Evolutionary conservation across 1,139 yeast genomes (phyloP).

Genomic region (Candida albicans): DNA sequence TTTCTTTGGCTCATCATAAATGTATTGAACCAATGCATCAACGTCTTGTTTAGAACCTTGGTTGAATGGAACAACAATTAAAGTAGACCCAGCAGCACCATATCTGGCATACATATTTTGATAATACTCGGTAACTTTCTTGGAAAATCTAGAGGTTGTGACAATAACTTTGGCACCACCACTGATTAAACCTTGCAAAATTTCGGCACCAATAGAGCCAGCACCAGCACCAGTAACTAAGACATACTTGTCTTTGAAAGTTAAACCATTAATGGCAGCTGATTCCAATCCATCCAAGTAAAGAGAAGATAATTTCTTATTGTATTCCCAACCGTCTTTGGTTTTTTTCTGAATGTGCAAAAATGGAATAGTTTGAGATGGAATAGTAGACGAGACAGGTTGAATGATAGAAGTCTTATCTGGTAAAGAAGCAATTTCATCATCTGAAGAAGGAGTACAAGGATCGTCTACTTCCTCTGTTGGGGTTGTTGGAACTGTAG

Average conservation of each 20-base stretch:
- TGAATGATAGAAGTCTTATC: slow-evolving; percentile 66
- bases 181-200: slow-evolving; percentile 88
- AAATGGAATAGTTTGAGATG: slow-evolving; percentile 91
- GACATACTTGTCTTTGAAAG: slow-evolving; percentile 86
- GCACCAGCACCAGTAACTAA: slow-evolving; percentile 98
- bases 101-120: slow-evolving; percentile 89
- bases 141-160: slow-evolving; percentile 93
- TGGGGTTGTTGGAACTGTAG: slow-evolving; percentile 39
- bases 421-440: slow-evolving; percentile 82
- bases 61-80: slow-evolving; percentile 96
- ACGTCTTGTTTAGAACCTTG: slow-evolving; percentile 97
- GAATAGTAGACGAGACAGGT: slow-evolving; percentile 72
- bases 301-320: slow-evolving; percentile 69
- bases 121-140: slow-evolving; percentile 91
- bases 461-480: slow-evolving; percentile 53
- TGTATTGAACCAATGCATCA: slow-evolving; percentile 78
- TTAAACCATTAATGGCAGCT: slow-evolving; percentile 90
- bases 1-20: slow-evolving; percentile 76
- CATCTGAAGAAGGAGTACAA: slow-evolving; percentile 43
- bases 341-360: slow-evolving; percentile 82
- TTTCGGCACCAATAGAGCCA: slow-evolving; percentile 97
- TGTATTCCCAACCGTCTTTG: slow-evolving; percentile 82
- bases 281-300: slow-evolving; percentile 89
- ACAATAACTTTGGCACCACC: slow-evolving; percentile 99
- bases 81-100: slow-evolving; percentile 89